Evolutionary conservation across 164 flowering plant genomes (phyloP).

Genomic region (Litsea cubeba): DNA sequence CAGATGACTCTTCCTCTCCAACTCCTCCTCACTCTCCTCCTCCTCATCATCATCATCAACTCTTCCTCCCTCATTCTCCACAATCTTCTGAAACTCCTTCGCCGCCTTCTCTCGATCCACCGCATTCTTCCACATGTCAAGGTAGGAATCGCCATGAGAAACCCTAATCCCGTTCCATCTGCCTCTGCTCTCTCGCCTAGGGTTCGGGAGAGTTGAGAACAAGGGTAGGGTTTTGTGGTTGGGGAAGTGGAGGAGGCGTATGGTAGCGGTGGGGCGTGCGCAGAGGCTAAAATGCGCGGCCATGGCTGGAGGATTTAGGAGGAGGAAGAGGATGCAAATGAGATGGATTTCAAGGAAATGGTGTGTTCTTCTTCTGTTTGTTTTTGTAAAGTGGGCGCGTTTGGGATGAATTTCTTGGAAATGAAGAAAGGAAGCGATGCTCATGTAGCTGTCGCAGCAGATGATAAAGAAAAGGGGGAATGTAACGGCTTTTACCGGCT

Average conservation of each 20-base stretch:
- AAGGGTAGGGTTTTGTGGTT: slow-evolving; percentile 1
- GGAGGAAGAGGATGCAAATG: slow-evolving; percentile 9
- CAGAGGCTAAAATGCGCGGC: slow-evolving; percentile 19
- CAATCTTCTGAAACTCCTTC: slow-evolving; percentile 51
- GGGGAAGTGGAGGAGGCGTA: slow-evolving; percentile 17
- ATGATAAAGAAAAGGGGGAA: background rate
- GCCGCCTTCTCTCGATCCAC: slow-evolving; percentile 49
- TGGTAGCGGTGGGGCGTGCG: slow-evolving; percentile 12
- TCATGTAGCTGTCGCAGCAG: background rate
- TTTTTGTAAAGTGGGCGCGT: background rate
- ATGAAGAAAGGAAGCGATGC: slow-evolving; percentile 13
- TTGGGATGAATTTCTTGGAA: background rate
- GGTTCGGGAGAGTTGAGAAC: background rate
- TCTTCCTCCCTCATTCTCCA: slow-evolving; percentile 16
- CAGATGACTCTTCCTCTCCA: slow-evolving; percentile 64
- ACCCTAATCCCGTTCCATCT: slow-evolving; percentile 24
- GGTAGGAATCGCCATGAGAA: slow-evolving; percentile 50
- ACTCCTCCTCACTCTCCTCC: slow-evolving; percentile 19
- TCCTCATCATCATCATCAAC: slow-evolving; percentile 15
- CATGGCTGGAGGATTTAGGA: slow-evolving; percentile 9
- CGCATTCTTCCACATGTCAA: slow-evolving; percentile 83
- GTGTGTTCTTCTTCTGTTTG: background rate
- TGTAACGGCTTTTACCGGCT: slow-evolving; percentile 4
- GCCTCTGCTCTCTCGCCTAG: background rate
- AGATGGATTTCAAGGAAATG: slow-evolving; percentile 2